phyloP scores from a whole-genome alignment of 331 rosid genomes.

The Dryas integrifolia region DNA sequence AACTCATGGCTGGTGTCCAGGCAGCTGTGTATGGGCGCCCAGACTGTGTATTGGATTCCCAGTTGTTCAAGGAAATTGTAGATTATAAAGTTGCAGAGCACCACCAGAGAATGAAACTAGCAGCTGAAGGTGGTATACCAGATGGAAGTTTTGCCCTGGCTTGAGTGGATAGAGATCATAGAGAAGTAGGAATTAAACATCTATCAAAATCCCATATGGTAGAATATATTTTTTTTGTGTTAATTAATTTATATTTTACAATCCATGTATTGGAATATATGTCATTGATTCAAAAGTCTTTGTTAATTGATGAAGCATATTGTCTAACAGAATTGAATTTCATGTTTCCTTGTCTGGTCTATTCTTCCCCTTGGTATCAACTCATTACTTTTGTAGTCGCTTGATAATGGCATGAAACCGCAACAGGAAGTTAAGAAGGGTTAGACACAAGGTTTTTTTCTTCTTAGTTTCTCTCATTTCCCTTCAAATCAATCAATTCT shows the following conservation, averaged over 20 bases:
- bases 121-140: conserved; percentile 70
- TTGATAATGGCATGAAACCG: too few relatives aligned
- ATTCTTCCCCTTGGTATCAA: too few relatives aligned
- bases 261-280: conserved; percentile 8
- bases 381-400: too few relatives aligned
- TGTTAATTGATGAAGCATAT: not conserved
- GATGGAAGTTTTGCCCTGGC: conserved; percentile 5
- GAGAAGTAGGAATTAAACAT: conserved; percentile 2
- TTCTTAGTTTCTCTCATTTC: too few relatives aligned
- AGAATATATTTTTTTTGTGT: not conserved
- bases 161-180: not conserved
- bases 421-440: too few relatives aligned
- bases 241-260: conserved; percentile 6
- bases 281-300: not conserved
- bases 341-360: too few relatives aligned
- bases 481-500: too few relatives aligned
- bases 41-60: conserved; percentile 78
- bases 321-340: too few relatives aligned
- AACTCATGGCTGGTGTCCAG: conserved; percentile 84
- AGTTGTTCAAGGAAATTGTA: conserved; percentile 64
- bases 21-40: conserved; percentile 90
- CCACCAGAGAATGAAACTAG: conserved; percentile 76
- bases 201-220: not conserved
- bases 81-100: conserved; percentile 90
- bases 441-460: too few relatives aligned